Evolutionary conservation across 2,329 filamentous ascomycete species (phyloP).

Genomic region (Xylariales sp.): DNA sequence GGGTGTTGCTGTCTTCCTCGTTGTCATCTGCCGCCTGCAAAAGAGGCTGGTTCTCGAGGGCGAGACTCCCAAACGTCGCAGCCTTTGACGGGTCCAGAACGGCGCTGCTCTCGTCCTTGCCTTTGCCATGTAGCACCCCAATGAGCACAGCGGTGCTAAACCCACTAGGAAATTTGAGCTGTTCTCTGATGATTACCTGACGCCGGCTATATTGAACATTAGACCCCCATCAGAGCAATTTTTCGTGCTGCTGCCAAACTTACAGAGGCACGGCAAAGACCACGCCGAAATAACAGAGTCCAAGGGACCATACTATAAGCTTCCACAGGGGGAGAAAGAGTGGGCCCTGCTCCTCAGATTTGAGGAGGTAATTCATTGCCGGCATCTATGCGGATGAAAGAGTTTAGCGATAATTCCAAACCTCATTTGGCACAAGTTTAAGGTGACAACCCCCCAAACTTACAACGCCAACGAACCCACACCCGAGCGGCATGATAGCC

Average conservation of each 20-base stretch:
- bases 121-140: slow-evolving; percentile 73
- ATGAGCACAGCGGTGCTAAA: slow-evolving; percentile 96
- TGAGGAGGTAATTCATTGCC: slow-evolving; percentile 82
- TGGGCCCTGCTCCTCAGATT: slow-evolving; percentile 72
- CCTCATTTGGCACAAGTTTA: too few species aligned
- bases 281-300: slow-evolving; percentile 93
- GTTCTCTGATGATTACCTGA: slow-evolving; percentile 90
- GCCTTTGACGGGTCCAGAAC: slow-evolving; percentile 22
- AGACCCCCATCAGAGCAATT: too few species aligned
- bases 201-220: slow-evolving; percentile 47
- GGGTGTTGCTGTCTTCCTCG: slow-evolving; percentile 13
- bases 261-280: slow-evolving; percentile 88
- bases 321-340: slow-evolving; percentile 69
- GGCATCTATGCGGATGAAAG: too few species aligned
- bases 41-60: slow-evolving; percentile 25
- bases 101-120: slow-evolving; percentile 25
- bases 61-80: slow-evolving; percentile 26
- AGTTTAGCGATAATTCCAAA: not conserved
- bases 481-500: slow-evolving; percentile 93
- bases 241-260: slow-evolving; percentile 20
- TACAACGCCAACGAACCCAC: slow-evolving; percentile 87
- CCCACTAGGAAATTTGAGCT: slow-evolving; percentile 89
- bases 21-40: slow-evolving; percentile 13
- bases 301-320: slow-evolving; percentile 84
- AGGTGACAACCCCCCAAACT: slow-evolving; percentile 21